phyloP scores from a whole-genome alignment of 1,139 yeast species.

The Saccharomycopsis hybrid region DNA sequence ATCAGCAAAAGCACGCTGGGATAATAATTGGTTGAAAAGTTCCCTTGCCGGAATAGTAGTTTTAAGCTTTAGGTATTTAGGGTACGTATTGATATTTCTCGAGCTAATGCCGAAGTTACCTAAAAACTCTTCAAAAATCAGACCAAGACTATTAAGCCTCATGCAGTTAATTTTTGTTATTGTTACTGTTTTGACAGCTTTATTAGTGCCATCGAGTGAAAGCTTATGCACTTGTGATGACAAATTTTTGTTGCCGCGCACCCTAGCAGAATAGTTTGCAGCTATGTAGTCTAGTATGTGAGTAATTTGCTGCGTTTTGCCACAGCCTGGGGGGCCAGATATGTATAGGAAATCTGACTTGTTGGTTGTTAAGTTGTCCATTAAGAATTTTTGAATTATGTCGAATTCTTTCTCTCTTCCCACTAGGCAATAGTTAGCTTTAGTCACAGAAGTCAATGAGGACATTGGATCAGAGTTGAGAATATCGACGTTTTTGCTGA shows the following conservation, averaged over 20 bases:
- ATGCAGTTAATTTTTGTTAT: slow-evolving; percentile 66
- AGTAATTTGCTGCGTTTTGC: slow-evolving; percentile 83
- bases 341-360: slow-evolving; percentile 70
- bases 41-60: slow-evolving; percentile 27
- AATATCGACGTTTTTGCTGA: slow-evolving; percentile 13
- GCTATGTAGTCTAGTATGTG: slow-evolving; percentile 34
- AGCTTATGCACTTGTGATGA: neutral
- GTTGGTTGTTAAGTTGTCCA: slow-evolving; percentile 33
- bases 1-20: slow-evolving; percentile 25
- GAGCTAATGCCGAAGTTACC: slow-evolving; percentile 30
- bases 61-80: slow-evolving; percentile 23
- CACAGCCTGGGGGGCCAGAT: slow-evolving; percentile 99
- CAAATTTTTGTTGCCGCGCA: too few relatives aligned
- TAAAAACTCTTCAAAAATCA: slow-evolving; percentile 50
- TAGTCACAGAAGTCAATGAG: neutral
- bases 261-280: too few relatives aligned
- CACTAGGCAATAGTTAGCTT: slow-evolving; percentile 27
- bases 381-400: slow-evolving; percentile 42
- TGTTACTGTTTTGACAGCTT: too few relatives aligned
- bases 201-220: neutral
- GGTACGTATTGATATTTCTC: slow-evolving; percentile 18
- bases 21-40: slow-evolving; percentile 26
- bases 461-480: neutral
- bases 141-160: slow-evolving; percentile 55
- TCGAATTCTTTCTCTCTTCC: slow-evolving; percentile 62